Conservation (phyloP, 495 filamentous ascomycete genomes). For the Zalerion maritima region DNA sequence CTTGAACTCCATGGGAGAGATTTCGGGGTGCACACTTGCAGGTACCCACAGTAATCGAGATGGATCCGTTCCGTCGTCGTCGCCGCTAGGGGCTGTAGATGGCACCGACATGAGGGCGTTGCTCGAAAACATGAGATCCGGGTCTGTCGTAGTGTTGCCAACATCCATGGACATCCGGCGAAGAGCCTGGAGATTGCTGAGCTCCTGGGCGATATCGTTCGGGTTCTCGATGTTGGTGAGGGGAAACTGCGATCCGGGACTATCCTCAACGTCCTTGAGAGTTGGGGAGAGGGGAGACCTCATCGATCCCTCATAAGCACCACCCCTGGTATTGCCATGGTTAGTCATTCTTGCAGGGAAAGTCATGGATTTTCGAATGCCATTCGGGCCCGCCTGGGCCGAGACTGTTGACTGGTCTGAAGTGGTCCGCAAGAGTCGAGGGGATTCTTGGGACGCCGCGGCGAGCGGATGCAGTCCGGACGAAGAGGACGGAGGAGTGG, state of each 20-base stretch:
- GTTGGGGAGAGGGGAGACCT: conserved; percentile 39
- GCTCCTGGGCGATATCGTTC: conserved; percentile 83
- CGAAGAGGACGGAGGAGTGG: not conserved
- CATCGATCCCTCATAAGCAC: conserved; percentile 35
- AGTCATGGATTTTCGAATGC: conserved; percentile 22
- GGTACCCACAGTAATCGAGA: conserved; percentile 92
- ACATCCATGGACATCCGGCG: conserved; percentile 99
- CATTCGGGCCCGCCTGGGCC: conserved; percentile 8
- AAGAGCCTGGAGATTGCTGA: conserved; percentile 89
- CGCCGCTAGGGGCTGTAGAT: conserved; percentile 56
- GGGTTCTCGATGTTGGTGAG: conserved; percentile 86
- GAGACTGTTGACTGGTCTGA: conserved; percentile 20
- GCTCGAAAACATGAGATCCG: conserved; percentile 73
- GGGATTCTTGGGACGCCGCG: not conserved
- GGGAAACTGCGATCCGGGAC: conserved; percentile 62
- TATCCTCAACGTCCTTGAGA: conserved; percentile 44
- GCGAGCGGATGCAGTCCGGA: not conserved
- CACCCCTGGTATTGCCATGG: conserved; percentile 25
- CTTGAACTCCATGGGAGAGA: conserved; percentile 94
- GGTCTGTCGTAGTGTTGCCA: conserved; percentile 73
- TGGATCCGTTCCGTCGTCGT: conserved; percentile 74
- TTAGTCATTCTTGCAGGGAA: conserved; percentile 28
- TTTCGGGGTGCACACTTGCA: conserved; percentile 81
- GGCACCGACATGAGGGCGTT: conserved; percentile 47
- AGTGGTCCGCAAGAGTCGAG: conserved; percentile 25